Base-by-base conservation (phyloP, 495 filamentous ascomycete species). In the Penicillium flavigenum region DNA sequence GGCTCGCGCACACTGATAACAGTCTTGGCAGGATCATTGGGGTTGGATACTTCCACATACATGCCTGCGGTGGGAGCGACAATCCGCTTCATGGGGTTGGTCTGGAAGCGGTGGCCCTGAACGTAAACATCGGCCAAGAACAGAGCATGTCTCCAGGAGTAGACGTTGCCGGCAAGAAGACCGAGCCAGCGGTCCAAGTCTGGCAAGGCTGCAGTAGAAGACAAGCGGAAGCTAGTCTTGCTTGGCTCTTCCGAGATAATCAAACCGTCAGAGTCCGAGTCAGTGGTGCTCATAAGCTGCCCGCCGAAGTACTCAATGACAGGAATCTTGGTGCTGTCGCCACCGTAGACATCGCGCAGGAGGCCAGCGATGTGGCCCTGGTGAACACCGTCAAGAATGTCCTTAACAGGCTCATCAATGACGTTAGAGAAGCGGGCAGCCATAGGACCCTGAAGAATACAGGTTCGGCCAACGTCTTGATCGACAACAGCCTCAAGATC, bases 101-200 rank as follows among this genome's bases (percentile, higher is more conserved):
- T 94, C 76, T 97, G 91, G 76, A 95, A 97, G 64, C 94, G 91
- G 65, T 96, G 86, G 14, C 91, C 94, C 74, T 99, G 94, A 20
- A 98, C 89, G 54, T 96, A 88, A 43, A 96, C 87, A 59, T 97
- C 91, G 16, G 92, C 87, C n/a, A 87, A 88, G 73, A 99, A 95
- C n/a, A 99, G 81, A n/a, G 94, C 95, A 69, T 94, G 90, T 54
- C 91, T 83, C 94, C 94, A 99, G 32, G 90, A 96, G 65, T 88
- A 88, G 36, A 75, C 79, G 16, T 82, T 79, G 14, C 95, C 95
- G n/a, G 93, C 93, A 47, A 99, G 83, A 24, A 97, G 86, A 29
- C 88, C 77, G 61, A 96, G 75, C 94, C 95, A 99, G 17, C 83
- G 80, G 45, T 94, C 86, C 1, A 86, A 64, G 20, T 88, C 81